phyloP scores from a whole-genome alignment of 78 protist genomes.

The Pigoraptor vietnamica region DNA sequence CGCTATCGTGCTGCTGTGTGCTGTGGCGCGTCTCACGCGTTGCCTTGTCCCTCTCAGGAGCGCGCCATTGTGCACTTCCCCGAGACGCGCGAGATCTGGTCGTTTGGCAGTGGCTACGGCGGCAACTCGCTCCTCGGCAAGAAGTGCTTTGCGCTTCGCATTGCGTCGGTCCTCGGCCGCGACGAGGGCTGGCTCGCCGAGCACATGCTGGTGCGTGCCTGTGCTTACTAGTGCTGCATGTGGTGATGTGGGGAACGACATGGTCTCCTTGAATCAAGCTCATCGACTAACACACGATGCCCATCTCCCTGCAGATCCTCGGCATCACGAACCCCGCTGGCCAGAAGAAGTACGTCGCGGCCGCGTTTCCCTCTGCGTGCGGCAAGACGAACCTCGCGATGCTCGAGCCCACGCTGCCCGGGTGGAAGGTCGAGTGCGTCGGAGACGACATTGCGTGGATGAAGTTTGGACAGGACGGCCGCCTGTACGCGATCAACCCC shows the following conservation, averaged over 20 bases:
- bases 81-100: slow-evolving; percentile 49
- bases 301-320: slow-evolving; percentile 53
- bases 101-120: slow-evolving; percentile 84
- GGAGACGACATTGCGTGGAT: slow-evolving; percentile 95
- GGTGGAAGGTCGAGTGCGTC: slow-evolving; percentile 56
- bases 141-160: slow-evolving; percentile 86
- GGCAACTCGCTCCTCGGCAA: slow-evolving; percentile 92
- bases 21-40: too few species aligned
- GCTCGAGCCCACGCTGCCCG: slow-evolving; percentile 31
- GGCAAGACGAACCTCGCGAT: slow-evolving; percentile 90
- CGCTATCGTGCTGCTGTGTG: too few species aligned
- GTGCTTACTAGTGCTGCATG: neutral
- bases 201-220: slow-evolving; percentile 69
- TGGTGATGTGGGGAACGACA: neutral
- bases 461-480: slow-evolving; percentile 52
- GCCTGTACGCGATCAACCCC: slow-evolving; percentile 80
- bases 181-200: slow-evolving; percentile 91
- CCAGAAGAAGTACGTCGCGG: slow-evolving; percentile 61
- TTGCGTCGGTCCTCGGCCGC: slow-evolving; percentile 72
- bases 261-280: too few species aligned
- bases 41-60: neutral
- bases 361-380: slow-evolving; percentile 91
- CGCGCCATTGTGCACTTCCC: slow-evolving; percentile 76
- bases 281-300: too few species aligned
- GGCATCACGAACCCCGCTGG: slow-evolving; percentile 58